Conservation (phyloP, 2,329 filamentous ascomycete species). For the Apiospora hydei region DNA sequence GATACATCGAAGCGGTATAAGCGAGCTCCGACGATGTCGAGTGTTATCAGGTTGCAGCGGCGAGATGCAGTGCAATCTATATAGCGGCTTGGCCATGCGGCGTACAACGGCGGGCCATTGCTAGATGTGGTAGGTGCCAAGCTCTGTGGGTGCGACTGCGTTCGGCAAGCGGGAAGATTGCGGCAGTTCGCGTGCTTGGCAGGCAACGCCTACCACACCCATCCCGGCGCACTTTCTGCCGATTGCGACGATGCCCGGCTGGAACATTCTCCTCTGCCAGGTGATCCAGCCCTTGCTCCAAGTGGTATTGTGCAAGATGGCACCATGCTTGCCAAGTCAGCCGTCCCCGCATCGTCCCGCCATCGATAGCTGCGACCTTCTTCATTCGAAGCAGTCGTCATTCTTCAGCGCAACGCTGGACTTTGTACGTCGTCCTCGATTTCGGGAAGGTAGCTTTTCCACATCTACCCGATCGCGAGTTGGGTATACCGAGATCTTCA, state of each 20-base stretch:
- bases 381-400: neutral
- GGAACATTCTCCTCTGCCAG: neutral
- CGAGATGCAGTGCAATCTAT: slow-evolving; percentile 9
- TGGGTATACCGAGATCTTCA: slow-evolving; percentile 3
- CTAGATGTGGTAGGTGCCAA: slow-evolving; percentile 14
- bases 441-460: neutral
- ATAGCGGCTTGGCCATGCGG: slow-evolving; percentile 16
- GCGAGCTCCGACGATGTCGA: neutral
- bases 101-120: neutral
- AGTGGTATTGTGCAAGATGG: slow-evolving; percentile 1
- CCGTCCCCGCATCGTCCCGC: neutral
- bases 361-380: neutral
- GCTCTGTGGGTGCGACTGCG: neutral
- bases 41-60: neutral
- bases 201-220: neutral
- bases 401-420: neutral
- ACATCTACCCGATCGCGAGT: neutral
- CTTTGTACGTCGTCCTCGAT: neutral
- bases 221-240: neutral
- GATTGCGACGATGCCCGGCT: neutral
- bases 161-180: slow-evolving; percentile 6
- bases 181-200: slow-evolving; percentile 19
- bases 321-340: slow-evolving; percentile 18
- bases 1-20: neutral
- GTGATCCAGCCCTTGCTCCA: neutral